Conservation (phyloP, 2,329 filamentous ascomycete genomes). For the Mycosphaerella sp. region DNA sequence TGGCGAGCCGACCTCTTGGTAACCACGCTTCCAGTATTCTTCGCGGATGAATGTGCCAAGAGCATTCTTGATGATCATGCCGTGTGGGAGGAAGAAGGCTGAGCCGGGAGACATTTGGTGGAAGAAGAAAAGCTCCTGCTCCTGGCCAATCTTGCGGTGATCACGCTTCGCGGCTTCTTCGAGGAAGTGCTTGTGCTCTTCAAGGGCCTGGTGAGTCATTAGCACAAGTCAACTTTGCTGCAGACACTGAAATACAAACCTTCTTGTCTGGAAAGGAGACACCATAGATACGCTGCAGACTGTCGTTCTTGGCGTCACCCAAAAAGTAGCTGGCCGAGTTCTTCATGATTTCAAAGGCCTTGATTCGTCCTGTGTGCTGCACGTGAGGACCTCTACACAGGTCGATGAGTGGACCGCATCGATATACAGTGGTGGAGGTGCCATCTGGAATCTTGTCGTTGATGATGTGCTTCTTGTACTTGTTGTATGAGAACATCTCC, state of each 20-base stretch:
- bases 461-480: slow-evolving; percentile 98
- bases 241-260: slow-evolving; percentile 41
- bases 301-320: slow-evolving; percentile 88
- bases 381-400: slow-evolving; percentile 93
- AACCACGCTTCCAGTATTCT: slow-evolving; percentile 89
- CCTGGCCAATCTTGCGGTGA: slow-evolving; percentile 85
- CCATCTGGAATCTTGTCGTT: slow-evolving; percentile 84
- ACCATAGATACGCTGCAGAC: slow-evolving; percentile 91
- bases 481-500: slow-evolving; percentile 97
- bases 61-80: slow-evolving; percentile 87
- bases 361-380: slow-evolving; percentile 85
- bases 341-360: slow-evolving; percentile 91
- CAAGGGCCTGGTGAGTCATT: slow-evolving; percentile 42
- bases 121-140: slow-evolving; percentile 98
- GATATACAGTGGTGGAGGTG: slow-evolving; percentile 88
- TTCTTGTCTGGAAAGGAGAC: slow-evolving; percentile 98
- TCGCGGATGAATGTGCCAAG: slow-evolving; percentile 72
- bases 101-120: slow-evolving; percentile 89
- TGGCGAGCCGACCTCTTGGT: slow-evolving; percentile 90
- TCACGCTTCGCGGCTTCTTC: slow-evolving; percentile 98
- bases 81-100: slow-evolving; percentile 72
- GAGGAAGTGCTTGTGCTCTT: slow-evolving; percentile 88
- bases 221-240: background rate
- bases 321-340: slow-evolving; percentile 85
- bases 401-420: slow-evolving; percentile 90